Evolutionary conservation across 306 rosid genomes (phyloP).

Genomic region (Carpinus viminea): DNA sequence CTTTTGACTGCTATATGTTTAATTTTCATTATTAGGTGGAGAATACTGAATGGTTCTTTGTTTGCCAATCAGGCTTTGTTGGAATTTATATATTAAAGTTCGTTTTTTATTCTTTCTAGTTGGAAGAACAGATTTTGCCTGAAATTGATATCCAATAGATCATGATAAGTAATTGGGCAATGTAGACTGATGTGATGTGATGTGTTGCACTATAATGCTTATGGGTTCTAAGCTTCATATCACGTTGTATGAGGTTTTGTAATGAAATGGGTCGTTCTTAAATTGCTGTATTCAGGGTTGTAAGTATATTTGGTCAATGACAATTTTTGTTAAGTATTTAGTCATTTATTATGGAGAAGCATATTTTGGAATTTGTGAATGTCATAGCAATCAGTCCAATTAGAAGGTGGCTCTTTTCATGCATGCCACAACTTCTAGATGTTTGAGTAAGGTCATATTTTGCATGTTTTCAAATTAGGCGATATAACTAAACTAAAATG

Average conservation of each 20-base stretch:
- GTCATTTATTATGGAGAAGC: conserved; percentile 6
- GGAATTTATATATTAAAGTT: neutral
- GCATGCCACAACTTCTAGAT: neutral
- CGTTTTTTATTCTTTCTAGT: neutral
- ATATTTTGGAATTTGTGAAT: neutral
- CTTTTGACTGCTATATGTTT: neutral
- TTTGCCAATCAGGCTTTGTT: no score
- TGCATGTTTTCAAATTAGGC: neutral
- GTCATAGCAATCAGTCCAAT: neutral
- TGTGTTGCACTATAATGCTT: neutral
- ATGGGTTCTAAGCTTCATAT: neutral
- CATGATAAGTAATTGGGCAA: conserved; percentile 10
- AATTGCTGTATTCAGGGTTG: neutral
- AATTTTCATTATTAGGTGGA: conserved; percentile 14
- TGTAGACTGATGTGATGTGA: conserved; percentile 12
- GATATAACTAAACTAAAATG: neutral
- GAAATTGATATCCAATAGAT: neutral
- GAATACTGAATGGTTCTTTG: neutral
- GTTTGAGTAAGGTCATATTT: neutral
- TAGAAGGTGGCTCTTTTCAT: neutral
- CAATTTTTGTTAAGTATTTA: neutral
- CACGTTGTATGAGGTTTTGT: neutral
- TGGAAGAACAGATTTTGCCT: neutral
- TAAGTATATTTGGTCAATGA: neutral
- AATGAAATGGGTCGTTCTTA: neutral